Base-by-base conservation (phyloP, 495 filamentous ascomycete species). In the Chaetomium fimeti region DNA sequence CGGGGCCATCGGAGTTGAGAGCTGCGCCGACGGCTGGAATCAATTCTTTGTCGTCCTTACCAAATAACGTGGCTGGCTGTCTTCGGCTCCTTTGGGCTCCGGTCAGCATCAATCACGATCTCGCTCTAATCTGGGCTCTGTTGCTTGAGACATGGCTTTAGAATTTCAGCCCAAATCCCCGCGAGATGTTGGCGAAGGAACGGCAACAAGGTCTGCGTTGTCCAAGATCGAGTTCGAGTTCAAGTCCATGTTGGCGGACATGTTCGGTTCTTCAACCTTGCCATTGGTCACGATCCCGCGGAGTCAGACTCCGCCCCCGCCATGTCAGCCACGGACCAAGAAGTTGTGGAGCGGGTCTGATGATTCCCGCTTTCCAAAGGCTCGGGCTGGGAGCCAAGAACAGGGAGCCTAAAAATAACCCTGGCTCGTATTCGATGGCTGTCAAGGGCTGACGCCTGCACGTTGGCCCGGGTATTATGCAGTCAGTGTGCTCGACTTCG, bases 321-420 rank as follows among this genome's bases (percentile, higher is more conserved):
- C 53, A 56, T 40, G 29, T 56, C 53, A 56, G 53, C 29, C 53
- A 40, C 28, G 5, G 53, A 22, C 40, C 5, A 18, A 5, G 27
- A 9, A n/a, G 16, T 28, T 32, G 53, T 38, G 32, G 28, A 12
- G 5, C n/a, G 3, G 16, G n/a, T 12, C 53, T 40, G 53, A n/a
- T 24, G 29, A 38, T 56, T 56, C 29, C 32, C 22, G 24, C 22
- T 32, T 58, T 24, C 42, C 56, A 38, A 58, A 47, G 40, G 25
- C 40, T 42, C 22, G 55, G 55, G 55, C 55, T 42, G 55, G 38
- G 25, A 6, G 13, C 38, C 13, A 47, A 45, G 24, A 43, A 47
- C 24, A 15, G 20, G 40, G 20, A 1, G 5, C 40, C 56, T 58
- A 58, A 58, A 58, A 58, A 58, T 58, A 58, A 40, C 22, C 25